Conservation (phyloP, 2,329 filamentous ascomycete genomes). For the Coniochaeta sp. region DNA sequence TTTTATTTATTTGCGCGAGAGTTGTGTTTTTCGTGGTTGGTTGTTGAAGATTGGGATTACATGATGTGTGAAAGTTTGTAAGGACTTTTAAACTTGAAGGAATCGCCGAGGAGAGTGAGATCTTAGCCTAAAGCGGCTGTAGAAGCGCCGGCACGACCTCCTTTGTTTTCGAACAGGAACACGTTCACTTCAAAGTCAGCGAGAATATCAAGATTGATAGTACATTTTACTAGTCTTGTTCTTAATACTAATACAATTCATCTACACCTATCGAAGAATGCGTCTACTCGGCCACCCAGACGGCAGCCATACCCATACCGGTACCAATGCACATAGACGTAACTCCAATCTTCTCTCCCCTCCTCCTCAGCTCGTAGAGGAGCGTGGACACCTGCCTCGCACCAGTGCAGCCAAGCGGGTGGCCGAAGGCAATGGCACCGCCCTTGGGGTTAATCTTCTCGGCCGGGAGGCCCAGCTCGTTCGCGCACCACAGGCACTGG, state of each 20-base stretch:
- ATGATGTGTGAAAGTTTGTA: neutral
- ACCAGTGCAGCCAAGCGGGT: constrained; percentile 90
- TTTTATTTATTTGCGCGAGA: neutral
- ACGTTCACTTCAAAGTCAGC: neutral
- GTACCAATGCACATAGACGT: constrained; percentile 97
- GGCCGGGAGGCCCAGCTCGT: constrained; percentile 73
- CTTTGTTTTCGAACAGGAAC: neutral
- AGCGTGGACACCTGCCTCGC: constrained; percentile 89
- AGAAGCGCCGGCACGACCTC: neutral
- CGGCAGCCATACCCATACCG: constrained; percentile 95
- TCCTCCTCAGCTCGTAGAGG: constrained; percentile 82
- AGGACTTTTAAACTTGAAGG: neutral
- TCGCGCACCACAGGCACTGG: constrained; percentile 89
- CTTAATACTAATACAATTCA: neutral
- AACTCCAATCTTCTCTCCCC: constrained; percentile 76
- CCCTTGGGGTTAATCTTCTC: constrained; percentile 97
- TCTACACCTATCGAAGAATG: neutral
- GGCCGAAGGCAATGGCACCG: constrained; percentile 91
- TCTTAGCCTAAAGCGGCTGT: neutral
- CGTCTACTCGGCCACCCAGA: constrained; percentile 85
- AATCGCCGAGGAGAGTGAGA: neutral
- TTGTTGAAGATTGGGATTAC: neutral
- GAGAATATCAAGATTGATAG: neutral
- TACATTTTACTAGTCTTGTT: neutral
- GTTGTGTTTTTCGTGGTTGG: neutral